Evolutionary conservation across 169 alveolate genomes (phyloP), one percentile per base, ranked within the genome.

Genomic region (Fabrea salina): DNA sequence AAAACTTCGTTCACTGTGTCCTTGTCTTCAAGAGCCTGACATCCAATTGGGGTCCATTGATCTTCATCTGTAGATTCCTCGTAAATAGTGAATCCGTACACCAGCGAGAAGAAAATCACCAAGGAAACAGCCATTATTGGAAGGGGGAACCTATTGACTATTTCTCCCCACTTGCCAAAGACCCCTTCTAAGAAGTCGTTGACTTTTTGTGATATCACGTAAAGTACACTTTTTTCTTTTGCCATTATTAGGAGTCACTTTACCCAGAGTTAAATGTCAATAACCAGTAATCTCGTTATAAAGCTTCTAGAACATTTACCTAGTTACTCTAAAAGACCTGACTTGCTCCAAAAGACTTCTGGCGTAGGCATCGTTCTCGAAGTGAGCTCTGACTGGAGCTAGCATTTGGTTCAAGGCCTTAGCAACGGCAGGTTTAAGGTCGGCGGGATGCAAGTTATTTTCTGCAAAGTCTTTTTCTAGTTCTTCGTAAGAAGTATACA

Each of bases 361-460:
- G n/a, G 99, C 99, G 74, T 89, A 86, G 35, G 94, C 95, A 75
- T 89, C 93, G 37, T 80, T 90, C 58, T 90, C 90, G 84, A 98
- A 98, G 82, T 98, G 99, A 30, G 93, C 94, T 66, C 99, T 92
- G 3, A 98, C 98, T 44, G 99, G 99, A 66, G 97, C 95, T 19
- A 98, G 79, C 88, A 97, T 80, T 30, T 85, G 87, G 86, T 98
- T 98, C 47, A 98, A 53, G 50, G 91, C 91, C 67, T 82, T 68
- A 7, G 97, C 90, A 22, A 97, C 97, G 44, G 96, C 94, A 13
- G 92, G 90, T 84, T 98, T 98, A 16, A 98, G 68, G 88, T 98
- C 99, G 0, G 95, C 98, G 1, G 99, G 99, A 77, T 96, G 99
- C 13, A 98, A 83, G 7, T 74, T 76, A 5, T 99, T 99, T 25